These are phyloP conservation scores for Sporisorium scitamineum DNA, from an alignment of 1,284 basidiomycete species.

Conservation along the genomic window DNA sequence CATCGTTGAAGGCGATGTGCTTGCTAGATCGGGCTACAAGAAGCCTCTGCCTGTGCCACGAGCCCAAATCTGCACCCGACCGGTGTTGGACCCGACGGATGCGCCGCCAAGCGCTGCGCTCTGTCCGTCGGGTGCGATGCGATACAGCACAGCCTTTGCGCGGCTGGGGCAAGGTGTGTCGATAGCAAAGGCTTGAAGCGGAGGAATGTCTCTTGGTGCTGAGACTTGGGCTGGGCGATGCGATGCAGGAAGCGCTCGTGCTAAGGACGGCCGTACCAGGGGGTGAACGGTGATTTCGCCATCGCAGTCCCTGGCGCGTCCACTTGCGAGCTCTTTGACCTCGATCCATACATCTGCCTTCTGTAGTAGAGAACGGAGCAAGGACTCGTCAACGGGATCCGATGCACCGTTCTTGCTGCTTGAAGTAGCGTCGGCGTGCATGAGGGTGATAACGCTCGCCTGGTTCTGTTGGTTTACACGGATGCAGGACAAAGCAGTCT, in stretches of 20 bases:
- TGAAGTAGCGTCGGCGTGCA: constrained; percentile 50
- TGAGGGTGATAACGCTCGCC: constrained; percentile 45
- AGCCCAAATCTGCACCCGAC: constrained; percentile 49
- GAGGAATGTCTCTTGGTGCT: constrained; percentile 12
- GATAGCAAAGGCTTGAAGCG: constrained; percentile 39
- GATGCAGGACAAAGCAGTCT: background rate
- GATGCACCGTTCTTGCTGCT: constrained; percentile 41
- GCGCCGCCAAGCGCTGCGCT: constrained; percentile 41
- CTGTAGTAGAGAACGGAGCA: constrained; percentile 27
- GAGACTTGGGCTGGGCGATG: background rate
- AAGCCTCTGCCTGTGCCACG: constrained; percentile 51
- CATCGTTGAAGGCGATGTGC: background rate
- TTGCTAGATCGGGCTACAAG: constrained; percentile 7
- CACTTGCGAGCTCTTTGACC: constrained; percentile 52
- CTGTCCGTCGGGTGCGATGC: constrained; percentile 49
- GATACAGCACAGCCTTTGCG: constrained; percentile 43
- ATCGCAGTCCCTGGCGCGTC: constrained; percentile 54
- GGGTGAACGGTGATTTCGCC: constrained; percentile 56
- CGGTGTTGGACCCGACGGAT: constrained; percentile 30
- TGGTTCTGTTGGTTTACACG: constrained; percentile 5
- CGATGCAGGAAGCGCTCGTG: constrained; percentile 13
- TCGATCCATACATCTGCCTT: constrained; percentile 53
- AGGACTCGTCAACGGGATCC: constrained; percentile 36
- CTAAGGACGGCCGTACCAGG: constrained; percentile 36
- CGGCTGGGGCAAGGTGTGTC: constrained; percentile 50